These are phyloP conservation scores for Ormosia semicastrata DNA, from an alignment of 306 rosid species.

Conservation along the genomic window DNA sequence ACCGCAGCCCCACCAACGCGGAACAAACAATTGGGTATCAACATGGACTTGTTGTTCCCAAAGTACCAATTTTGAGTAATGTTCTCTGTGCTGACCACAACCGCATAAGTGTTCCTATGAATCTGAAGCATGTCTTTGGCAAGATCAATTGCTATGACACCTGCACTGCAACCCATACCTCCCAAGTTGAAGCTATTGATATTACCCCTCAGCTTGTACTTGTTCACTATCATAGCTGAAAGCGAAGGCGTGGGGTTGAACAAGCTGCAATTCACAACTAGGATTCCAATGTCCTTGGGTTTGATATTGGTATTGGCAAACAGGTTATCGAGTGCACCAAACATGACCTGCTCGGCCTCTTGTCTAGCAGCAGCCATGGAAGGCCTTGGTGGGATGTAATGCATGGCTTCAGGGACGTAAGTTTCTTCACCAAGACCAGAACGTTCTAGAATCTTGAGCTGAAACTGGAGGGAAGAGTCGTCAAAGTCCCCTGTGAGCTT, in stretches of 20 bases:
- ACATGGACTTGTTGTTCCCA: slow-evolving; percentile 63
- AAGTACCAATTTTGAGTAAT: slow-evolving; percentile 74
- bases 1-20: slow-evolving; percentile 59
- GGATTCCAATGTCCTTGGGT: slow-evolving; percentile 52
- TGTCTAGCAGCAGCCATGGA: slow-evolving; percentile 55
- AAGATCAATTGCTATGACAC: slow-evolving; percentile 63
- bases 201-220: slow-evolving; percentile 53
- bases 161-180: slow-evolving; percentile 76
- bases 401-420: slow-evolving; percentile 49
- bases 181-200: slow-evolving; percentile 55
- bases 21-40: slow-evolving; percentile 68
- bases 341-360: slow-evolving; percentile 60
- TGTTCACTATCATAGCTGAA: slow-evolving; percentile 69
- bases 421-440: slow-evolving; percentile 64
- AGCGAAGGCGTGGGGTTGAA: slow-evolving; percentile 74
- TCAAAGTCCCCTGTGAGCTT: slow-evolving; percentile 46
- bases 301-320: slow-evolving; percentile 36
- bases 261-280: slow-evolving; percentile 69
- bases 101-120: slow-evolving; percentile 53
- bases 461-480: slow-evolving; percentile 52
- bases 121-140: slow-evolving; percentile 65
- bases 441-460: slow-evolving; percentile 49
- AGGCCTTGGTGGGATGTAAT: slow-evolving; percentile 41
- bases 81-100: slow-evolving; percentile 66
- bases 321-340: slow-evolving; percentile 51